phyloP scores from a whole-genome alignment of 257 asterid species.

The Solanum lignicaule region DNA sequence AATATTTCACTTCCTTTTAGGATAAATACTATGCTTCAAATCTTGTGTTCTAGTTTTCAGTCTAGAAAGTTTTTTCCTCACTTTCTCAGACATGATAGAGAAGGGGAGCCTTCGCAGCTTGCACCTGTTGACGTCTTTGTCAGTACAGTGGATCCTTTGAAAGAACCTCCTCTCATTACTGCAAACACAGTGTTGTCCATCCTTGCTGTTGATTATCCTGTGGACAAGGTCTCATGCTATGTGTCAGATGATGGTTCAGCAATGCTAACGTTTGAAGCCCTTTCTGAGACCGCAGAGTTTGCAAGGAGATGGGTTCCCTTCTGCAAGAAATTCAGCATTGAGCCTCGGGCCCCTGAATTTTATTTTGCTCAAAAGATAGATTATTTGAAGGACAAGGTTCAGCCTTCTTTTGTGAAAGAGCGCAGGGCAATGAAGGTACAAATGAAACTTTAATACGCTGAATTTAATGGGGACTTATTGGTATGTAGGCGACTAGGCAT shows the following conservation, averaged over 20 bases:
- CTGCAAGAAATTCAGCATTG: conserved; percentile 54
- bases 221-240: conserved; percentile 59
- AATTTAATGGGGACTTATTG: neutral
- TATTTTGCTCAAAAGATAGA: conserved; percentile 61
- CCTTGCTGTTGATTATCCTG: conserved; percentile 64
- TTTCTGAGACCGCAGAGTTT: conserved; percentile 66
- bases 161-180: conserved; percentile 64
- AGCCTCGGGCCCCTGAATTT: conserved; percentile 70
- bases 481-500: neutral
- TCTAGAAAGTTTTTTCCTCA: neutral
- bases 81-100: conserved; percentile 45
- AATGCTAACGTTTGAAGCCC: conserved; percentile 61
- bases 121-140: conserved; percentile 60
- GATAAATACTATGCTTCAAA: neutral
- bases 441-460: neutral
- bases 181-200: conserved; percentile 67
- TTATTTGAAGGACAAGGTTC: conserved; percentile 63
- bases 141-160: conserved; percentile 77
- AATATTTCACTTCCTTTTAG: neutral
- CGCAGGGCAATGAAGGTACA: conserved; percentile 70
- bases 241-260: conserved; percentile 77
- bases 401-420: conserved; percentile 66
- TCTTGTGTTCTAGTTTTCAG: neutral
- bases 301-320: conserved; percentile 73
- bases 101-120: conserved; percentile 61